Percentiles rank a stretch among this genome's conserved stretches.
Evolutionary conservation across 116 monocot species (phyloP).

Genomic region (Iris pallida): DNA sequence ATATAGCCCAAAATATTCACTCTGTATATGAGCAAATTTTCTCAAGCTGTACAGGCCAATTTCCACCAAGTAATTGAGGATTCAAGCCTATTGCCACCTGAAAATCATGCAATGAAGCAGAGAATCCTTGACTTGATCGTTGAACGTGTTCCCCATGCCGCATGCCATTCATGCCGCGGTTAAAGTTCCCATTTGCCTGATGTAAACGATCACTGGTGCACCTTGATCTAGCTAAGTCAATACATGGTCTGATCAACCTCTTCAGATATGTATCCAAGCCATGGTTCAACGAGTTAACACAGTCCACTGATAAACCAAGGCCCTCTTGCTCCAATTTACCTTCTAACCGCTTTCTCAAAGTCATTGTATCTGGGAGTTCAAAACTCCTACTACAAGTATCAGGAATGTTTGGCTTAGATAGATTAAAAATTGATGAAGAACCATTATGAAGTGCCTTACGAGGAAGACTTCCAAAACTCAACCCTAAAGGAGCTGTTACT

Average conservation of each 20-base stretch:
- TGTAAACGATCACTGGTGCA: slow-evolving; percentile 9
- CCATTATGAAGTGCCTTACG: slow-evolving; percentile 19
- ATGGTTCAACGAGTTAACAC: slow-evolving; percentile 55
- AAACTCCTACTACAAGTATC: slow-evolving; percentile 24
- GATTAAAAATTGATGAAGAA: slow-evolving; percentile 9
- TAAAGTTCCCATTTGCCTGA: slow-evolving; percentile 15
- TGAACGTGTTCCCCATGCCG: slow-evolving; percentile 24
- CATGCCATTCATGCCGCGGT: slow-evolving; percentile 14
- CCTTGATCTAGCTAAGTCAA: slow-evolving; percentile 67
- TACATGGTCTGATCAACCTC: slow-evolving; percentile 58
- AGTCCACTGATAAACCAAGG: slow-evolving; percentile 40
- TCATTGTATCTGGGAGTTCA: slow-evolving; percentile 49
- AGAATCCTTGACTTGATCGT: slow-evolving; percentile 21
- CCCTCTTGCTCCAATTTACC: slow-evolving; percentile 44
- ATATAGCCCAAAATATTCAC: no score
- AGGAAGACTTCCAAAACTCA: slow-evolving; percentile 5
- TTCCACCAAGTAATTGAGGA: slow-evolving; percentile 58
- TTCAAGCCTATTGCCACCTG: slow-evolving; percentile 59
- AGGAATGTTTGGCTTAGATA: slow-evolving; percentile 2
- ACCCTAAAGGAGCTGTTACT: slow-evolving; percentile 57
- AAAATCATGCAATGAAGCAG: slow-evolving; percentile 63
- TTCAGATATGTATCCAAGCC: slow-evolving; percentile 69
- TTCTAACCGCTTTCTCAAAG: slow-evolving; percentile 42
- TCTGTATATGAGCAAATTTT: slow-evolving; percentile 35
- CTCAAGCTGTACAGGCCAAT: slow-evolving; percentile 67